A percentile compares a stretch with the other conserved stretches of the same genome.
Evolutionary conservation across 1,284 basidiomycete genomes (phyloP).

Genomic region (Irpex sp.): DNA sequence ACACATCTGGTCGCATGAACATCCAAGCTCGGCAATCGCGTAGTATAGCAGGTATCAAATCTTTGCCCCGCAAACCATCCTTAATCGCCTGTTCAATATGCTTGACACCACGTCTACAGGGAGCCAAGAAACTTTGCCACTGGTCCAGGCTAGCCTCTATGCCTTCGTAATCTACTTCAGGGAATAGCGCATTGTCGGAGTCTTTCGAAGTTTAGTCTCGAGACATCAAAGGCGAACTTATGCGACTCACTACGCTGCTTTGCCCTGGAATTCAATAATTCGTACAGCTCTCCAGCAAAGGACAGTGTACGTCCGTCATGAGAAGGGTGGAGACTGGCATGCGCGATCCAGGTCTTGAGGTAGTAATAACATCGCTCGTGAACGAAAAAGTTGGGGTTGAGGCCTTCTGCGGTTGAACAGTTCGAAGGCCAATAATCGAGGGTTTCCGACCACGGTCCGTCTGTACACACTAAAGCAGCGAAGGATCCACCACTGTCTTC

Average conservation of each 20-base stretch:
- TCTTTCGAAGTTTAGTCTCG: neutral
- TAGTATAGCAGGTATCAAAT: constrained; percentile 5
- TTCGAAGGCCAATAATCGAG: neutral
- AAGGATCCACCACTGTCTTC: constrained; percentile 2
- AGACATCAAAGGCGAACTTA: neutral
- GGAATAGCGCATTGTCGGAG: neutral
- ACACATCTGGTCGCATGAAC: constrained; percentile 12
- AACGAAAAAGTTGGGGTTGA: constrained; percentile 3
- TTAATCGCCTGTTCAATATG: constrained; percentile 1
- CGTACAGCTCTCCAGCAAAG: constrained; percentile 9
- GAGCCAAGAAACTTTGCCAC: constrained; percentile 6
- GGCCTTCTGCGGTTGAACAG: constrained; percentile 3
- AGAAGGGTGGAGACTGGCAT: neutral
- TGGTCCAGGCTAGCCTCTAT: constrained; percentile 8
- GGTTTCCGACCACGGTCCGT: neutral
- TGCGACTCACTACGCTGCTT: neutral
- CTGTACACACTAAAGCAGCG: neutral
- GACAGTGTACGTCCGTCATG: neutral
- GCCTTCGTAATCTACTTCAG: constrained; percentile 8
- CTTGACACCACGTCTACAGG: constrained; percentile 1
- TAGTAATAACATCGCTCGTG: constrained; percentile 7
- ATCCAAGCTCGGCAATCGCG: constrained; percentile 10
- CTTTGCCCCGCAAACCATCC: constrained; percentile 5
- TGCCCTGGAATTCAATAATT: constrained; percentile 6
- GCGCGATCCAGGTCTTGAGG: constrained; percentile 1